Evolutionary conservation across 106 monocot genomes (phyloP), one percentile per base, ranked within the genome.

Genomic region (Dioscorea alata): DNA sequence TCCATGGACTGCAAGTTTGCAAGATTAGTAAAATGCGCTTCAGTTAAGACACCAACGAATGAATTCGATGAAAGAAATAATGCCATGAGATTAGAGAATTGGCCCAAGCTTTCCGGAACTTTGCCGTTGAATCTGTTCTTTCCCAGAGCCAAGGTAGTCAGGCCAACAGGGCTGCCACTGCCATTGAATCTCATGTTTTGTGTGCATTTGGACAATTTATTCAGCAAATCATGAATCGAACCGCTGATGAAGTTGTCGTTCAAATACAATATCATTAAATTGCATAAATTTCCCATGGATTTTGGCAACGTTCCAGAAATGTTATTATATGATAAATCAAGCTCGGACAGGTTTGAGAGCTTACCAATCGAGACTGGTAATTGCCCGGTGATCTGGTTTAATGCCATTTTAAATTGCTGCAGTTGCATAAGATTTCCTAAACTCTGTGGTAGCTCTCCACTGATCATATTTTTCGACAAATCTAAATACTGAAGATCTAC

Each of bases 1-100:
- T 59, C n/a, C 17, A 70, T 42, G 23, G 33, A 31, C 9, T 49
- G 19, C 23, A 76, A 24, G 9, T 50, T 70, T 9, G 24, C 15
- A 4, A 70, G 64, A 8, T 52, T 71, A 4, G 65, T 28, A 59
- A 77, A 65, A 49, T 77, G 69, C 15, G 49, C 53, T 65, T 71
- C 77, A 18, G 69, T 22, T 8, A 77, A 1, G 2, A 34, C 19
- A 23, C 34, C 53, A 0, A 35, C 13, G 4, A 77, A 33, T 24
- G 9, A 16, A 50, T 76, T 76, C 2, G 13, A 12, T 12, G 8
- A 4, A 16, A 76, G 61, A 64, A 76, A 63, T 2, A 1, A 15
- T n/a, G 22, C 56, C 13, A 76, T 63, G 20, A n/a, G n/a, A n/a
- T 70, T 24, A 2, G 50, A 69, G 28, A 76, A 60, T 3, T 64